Base-by-base conservation (phyloP, 140 eudicot species). In the Erigeron philadelphicus region DNA sequence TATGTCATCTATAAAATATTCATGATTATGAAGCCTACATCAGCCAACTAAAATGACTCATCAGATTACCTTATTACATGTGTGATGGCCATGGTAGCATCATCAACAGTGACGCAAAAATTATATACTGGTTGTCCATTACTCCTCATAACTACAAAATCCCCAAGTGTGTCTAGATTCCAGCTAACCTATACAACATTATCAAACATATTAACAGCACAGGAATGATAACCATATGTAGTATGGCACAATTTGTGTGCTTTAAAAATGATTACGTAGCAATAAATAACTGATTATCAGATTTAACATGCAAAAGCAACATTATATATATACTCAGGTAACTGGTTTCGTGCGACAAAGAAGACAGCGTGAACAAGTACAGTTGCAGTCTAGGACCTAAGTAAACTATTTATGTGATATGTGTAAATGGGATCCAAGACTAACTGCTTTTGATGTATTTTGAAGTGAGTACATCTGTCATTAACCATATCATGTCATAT, bases 71-170 rank as follows among this genome's bases (percentile, higher is more conserved):
- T 89, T 61, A 89, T 93, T 35, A 93, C 97, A 79, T 93, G 99
- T 41, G 97, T 80, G 66, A 89, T 93, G 35, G 90, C 94, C 99
- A 93, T 93, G 67, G 94, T 83, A 67, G 97, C 95, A 93, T 93
- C 99, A 87, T 93, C 99, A 77, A 93, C 87, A 1, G 97, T 87
- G 71, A 93, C 99, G 76, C 99, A 93, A 73, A 93, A 93, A 65
- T 93, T 93, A 75, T 93, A 93, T 42, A 89, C 95, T 4, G 99
- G 99, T 73, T 89, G 96, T 68, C 99, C 99, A 60, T 93, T 93
- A 70, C 96, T 89, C 77, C 99, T 85, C 97, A 89, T 89, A 63
- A 93, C 83, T 73, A 93, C 97, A 45, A 93, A 89, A 83, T 93
- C 99, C 54, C 98, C 98, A 61, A 93, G 96, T 43, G 96, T 93